A percentile compares a stretch with the other conserved stretches of the same genome.
Conservation (phyloP, 768 basidiomycete species). For the Heimioporus sp. region DNA sequence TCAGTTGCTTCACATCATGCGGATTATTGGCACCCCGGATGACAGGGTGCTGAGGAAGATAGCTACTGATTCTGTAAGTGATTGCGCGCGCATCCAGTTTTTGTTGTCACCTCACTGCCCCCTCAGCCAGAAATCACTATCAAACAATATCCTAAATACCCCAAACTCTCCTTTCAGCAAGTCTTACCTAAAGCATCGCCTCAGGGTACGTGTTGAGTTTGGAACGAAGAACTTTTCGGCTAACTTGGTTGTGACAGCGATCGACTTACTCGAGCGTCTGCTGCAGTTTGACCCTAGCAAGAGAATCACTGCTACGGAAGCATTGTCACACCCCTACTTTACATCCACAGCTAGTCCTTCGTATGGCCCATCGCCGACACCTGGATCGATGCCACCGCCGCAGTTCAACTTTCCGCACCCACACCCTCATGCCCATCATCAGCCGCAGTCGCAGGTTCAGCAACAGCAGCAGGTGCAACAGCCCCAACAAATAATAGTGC, state of each 20-base stretch:
- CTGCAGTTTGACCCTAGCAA: constrained; percentile 95
- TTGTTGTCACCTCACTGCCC: constrained; percentile 7
- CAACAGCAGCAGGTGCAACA: constrained; percentile 48
- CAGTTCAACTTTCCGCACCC: constrained; percentile 68
- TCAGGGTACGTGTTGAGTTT: constrained; percentile 50
- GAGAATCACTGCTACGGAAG: constrained; percentile 88
- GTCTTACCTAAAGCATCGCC: constrained; percentile 84
- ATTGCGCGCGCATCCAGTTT: background rate
- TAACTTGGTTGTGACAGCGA: constrained; percentile 43
- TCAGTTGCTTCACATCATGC: constrained; percentile 96
- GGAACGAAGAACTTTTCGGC: background rate
- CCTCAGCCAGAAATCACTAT: constrained; percentile 75
- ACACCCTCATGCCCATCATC: constrained; percentile 48
- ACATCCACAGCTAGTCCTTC: constrained; percentile 44
- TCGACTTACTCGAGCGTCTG: constrained; percentile 91
- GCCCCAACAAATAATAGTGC: constrained; percentile 35
- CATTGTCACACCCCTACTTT: constrained; percentile 92
- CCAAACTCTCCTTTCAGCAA: constrained; percentile 77
- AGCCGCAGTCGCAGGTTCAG: constrained; percentile 40
- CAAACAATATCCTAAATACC: constrained; percentile 85
- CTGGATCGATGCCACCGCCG: constrained; percentile 65
- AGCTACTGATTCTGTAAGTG: constrained; percentile 78
- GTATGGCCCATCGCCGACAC: constrained; percentile 34
- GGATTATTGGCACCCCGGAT: constrained; percentile 93
- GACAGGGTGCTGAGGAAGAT: constrained; percentile 88